Evolutionary conservation across 768 basidiomycete species (phyloP), one percentile per base, ranked within the genome.

Genomic region (Mycena floridula): DNA sequence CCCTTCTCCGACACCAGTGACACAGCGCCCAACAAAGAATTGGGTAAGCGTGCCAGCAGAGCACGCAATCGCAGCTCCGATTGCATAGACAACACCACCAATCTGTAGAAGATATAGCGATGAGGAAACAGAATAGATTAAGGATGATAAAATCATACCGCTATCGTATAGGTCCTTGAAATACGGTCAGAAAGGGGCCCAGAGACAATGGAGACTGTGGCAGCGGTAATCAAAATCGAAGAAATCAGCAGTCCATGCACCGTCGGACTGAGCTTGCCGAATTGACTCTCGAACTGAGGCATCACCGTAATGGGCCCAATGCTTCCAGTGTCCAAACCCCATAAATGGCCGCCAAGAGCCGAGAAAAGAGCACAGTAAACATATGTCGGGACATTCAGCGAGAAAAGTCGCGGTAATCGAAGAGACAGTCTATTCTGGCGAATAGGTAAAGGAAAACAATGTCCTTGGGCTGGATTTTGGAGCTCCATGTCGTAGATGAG

Each of bases 1-100:
- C 12, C 73, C 73, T 50, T 74, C 66, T n/a, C 69, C 71, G 1
- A 68, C 48, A 0, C 74, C 76, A 2, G 72, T 67, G 37, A 76
- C 55, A 16, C 70, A 64, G 9, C 75, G 60, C 1, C 69, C 76
- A 21, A 69, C 56, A 22, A 76, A 61, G 25, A 78, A 57, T 46
- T 66, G 54, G 11, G 60, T 50, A 7, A 76, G 59, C 4, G 47
- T 49, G 15, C 50, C 52, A 4, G 69, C 57, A 22, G 63, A 59
- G 45, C 68, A 61, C 2, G 64, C 67, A 12, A 76, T 54, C 22
- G 59, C 63, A 27, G 63, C 64, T 1, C 76, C 74, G 12, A 64
- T 25, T n/a, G 67, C 59, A 46, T 68, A 72, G 16, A 74, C 58
- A 21, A 68, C 45, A 2, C 62, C 64, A 8, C 76, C 73, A 8